Conservation (phyloP, 1,284 basidiomycete species). For the Cutaneotrichosporon arboriforme region DNA sequence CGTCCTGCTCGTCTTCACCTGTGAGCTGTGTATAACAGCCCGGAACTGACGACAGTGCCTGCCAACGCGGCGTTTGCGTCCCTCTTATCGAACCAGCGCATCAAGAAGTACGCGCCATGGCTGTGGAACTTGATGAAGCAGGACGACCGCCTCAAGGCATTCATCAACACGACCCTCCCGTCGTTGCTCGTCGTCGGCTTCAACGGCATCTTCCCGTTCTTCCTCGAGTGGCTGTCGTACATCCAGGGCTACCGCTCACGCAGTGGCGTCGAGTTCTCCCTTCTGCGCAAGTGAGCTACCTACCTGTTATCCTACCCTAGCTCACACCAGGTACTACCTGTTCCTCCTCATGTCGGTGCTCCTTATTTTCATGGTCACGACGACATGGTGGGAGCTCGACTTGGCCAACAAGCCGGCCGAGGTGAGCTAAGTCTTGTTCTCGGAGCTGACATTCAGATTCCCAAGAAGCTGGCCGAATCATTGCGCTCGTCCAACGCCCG, state of each 20-base stretch:
- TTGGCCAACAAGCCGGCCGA: constrained; percentile 71
- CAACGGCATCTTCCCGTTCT: constrained; percentile 82
- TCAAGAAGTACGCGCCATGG: constrained; percentile 83
- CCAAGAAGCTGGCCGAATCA: constrained; percentile 78
- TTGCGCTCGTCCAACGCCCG: constrained; percentile 61
- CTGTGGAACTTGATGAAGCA: constrained; percentile 67
- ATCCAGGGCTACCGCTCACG: constrained; percentile 80
- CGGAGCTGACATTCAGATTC: constrained; percentile 57
- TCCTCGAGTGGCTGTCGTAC: constrained; percentile 80
- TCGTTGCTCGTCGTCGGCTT: constrained; percentile 81
- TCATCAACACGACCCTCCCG: constrained; percentile 90
- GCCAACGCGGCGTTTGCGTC: constrained; percentile 2
- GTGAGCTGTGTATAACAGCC: constrained; percentile 24
- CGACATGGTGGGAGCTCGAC: constrained; percentile 83
- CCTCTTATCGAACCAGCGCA: constrained; percentile 82
- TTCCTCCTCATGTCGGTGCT: constrained; percentile 92
- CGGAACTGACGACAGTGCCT: constrained; percentile 1
- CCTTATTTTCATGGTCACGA: constrained; percentile 88
- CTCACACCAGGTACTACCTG: constrained; percentile 71
- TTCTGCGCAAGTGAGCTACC: constrained; percentile 77
- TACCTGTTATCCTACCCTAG: not conserved
- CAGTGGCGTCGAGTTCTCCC: constrained; percentile 87
- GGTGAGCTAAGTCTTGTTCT: constrained; percentile 15
- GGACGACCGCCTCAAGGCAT: constrained; percentile 70
- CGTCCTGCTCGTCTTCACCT: constrained; percentile 74